Evolutionary conservation across 225 moss, liverwort and hornwort genomes (phyloP), one percentile per base, ranked within the genome.

Genomic region (Anthoceros angustus): DNA sequence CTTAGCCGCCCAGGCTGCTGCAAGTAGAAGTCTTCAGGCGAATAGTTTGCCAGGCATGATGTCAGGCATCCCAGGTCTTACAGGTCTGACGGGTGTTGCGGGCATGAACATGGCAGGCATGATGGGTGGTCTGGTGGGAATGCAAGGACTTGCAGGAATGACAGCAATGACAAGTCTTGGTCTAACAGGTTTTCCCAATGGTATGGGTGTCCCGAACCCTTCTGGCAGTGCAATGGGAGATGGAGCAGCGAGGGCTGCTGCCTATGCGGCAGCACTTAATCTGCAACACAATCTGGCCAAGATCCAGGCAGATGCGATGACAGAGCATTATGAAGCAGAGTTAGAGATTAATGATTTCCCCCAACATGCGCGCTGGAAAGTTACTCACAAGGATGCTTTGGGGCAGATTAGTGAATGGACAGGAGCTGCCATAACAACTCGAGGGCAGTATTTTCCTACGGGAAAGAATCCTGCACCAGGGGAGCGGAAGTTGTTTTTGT

Each of bases 361-460:
- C 38, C 95, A 98, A 72, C 95, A 98, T 71, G 95, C 95, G 0
- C 91, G 95, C 61, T 98, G 95, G 95, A 98, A 98, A 72, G 95
- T 98, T 40, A 98, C 95, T 25, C 95, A 98, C 43, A 98, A 92
- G 72, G 95, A 98, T 72, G 95, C 95, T 23, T 72, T 98, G 62
- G 95, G 95, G 42, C 95, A 98, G 84, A 98, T 98, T 18, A 98
- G 95, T 83, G 95, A 98, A 75, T 98, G 95, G 95, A 98, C 95
- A 21, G 95, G 95, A 41, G 95, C 95, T 26, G 95, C 95, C 39
- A 98, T 98, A 41, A 98, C 95, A 4, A 98, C 95, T 5, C 82
- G 95, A 42, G 95, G 95, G 67, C 95, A 98, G 72, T 98, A 82
- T 71, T 98, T 98, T 72, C 84, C 95, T 45, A 76, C 88, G 48